phyloP scores from a whole-genome alignment of 106 monocot genomes.

The Vanilla planifolia region DNA sequence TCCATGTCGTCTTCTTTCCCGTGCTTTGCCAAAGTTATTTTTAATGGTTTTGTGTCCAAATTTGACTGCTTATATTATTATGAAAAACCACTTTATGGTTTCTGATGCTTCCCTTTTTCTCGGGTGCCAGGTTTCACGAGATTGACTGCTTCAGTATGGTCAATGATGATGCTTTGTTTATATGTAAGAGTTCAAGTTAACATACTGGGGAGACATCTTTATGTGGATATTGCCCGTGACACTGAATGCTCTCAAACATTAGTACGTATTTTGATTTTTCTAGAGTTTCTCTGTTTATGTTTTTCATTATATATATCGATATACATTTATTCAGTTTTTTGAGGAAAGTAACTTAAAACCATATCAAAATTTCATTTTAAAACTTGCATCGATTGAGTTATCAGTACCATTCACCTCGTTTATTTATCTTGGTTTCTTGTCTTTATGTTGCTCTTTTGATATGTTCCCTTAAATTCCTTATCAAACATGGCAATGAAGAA shows the following conservation, averaged over 20 bases:
- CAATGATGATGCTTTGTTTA: constrained; percentile 74
- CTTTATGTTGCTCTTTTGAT: too few relatives aligned
- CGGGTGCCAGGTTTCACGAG: constrained; percentile 67
- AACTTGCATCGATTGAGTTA: too few relatives aligned
- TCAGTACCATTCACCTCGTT: too few relatives aligned
- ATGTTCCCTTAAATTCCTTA: too few relatives aligned
- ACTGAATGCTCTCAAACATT: constrained; percentile 32
- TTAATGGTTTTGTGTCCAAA: background rate
- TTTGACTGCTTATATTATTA: background rate
- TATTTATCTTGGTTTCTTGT: too few relatives aligned
- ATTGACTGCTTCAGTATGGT: constrained; percentile 73
- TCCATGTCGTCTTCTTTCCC: background rate
- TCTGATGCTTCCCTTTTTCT: background rate
- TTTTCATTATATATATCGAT: too few relatives aligned
- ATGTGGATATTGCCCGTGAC: constrained; percentile 63
- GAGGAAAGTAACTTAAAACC: too few relatives aligned
- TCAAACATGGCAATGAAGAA: too few relatives aligned
- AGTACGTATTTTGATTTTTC: constrained; percentile 21
- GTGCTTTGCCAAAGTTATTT: background rate
- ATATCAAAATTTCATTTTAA: too few relatives aligned
- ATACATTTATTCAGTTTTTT: too few relatives aligned
- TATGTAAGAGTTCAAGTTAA: constrained; percentile 85
- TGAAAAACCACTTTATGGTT: background rate
- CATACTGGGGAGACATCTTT: constrained; percentile 94
- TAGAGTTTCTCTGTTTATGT: too few relatives aligned